phyloP scores from a whole-genome alignment of 345 rosid genomes.

The Nephelium lappaceum region DNA sequence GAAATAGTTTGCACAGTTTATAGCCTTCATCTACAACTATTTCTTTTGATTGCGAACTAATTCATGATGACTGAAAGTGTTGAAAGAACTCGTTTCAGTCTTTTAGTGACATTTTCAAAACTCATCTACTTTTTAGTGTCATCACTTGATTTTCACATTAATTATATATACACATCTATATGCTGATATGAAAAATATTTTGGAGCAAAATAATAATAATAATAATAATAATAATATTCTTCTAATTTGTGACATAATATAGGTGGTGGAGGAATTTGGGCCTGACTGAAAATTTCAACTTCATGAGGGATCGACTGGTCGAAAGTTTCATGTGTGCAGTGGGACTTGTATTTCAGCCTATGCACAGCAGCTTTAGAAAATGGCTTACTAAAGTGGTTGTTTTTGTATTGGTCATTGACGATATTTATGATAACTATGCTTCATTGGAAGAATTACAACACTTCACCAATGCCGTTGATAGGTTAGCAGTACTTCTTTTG shows the following conservation, averaged over 20 bases:
- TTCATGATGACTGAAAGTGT: no score
- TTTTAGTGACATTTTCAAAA: no score
- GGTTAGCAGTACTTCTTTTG: conserved; percentile 20
- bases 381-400: conserved; percentile 45
- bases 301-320: conserved; percentile 50
- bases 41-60: no score
- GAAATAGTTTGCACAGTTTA: no score
- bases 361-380: conserved; percentile 38
- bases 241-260: neutral
- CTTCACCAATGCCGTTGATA: conserved; percentile 48
- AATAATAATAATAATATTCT: neutral
- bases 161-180: neutral
- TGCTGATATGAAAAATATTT: no score
- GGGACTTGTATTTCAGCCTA: conserved; percentile 42
- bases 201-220: neutral
- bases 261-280: conserved; percentile 63
- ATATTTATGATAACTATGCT: conserved; percentile 57
- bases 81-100: no score
- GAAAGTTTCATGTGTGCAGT: conserved; percentile 53
- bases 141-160: neutral
- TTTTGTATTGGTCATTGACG: conserved; percentile 48
- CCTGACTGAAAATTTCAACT: conserved; percentile 37
- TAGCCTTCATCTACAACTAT: no score
- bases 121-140: no score
- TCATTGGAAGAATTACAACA: conserved; percentile 45